These are phyloP conservation scores for Hyphopichia burtonii DNA, from an alignment of 1,139 yeast species.

Conservation along the genomic window DNA sequence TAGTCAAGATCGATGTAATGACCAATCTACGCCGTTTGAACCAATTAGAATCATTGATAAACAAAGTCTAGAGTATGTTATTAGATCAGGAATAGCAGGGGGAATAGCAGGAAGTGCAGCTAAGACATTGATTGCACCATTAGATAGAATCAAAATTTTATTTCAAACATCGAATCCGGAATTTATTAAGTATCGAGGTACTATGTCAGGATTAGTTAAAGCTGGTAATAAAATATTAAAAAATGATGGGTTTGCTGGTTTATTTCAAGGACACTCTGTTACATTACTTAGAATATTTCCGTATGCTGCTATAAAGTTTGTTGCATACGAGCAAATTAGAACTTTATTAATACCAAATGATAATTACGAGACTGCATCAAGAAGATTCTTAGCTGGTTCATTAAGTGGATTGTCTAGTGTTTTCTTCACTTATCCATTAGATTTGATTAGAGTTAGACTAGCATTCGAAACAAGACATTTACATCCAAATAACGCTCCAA, in stretches of 20 bases:
- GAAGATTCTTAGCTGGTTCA: slow-evolving; percentile 88
- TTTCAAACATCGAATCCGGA: slow-evolving; percentile 96
- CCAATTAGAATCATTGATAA: slow-evolving; percentile 45
- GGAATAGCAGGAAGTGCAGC: slow-evolving; percentile 97
- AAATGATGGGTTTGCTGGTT: slow-evolving; percentile 76
- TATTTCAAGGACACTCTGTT: slow-evolving; percentile 94
- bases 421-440: slow-evolving; percentile 88
- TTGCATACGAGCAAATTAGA: slow-evolving; percentile 94
- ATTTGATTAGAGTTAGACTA: slow-evolving; percentile 82
- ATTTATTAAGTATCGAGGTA: slow-evolving; percentile 76
- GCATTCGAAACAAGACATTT: slow-evolving; percentile 75
- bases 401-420: slow-evolving; percentile 86
- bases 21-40: slow-evolving; percentile 29
- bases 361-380: slow-evolving; percentile 70
- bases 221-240: slow-evolving; percentile 70
- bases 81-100: slow-evolving; percentile 88
- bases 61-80: slow-evolving; percentile 72
- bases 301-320: slow-evolving; percentile 95
- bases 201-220: slow-evolving; percentile 67
- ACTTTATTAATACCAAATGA: slow-evolving; percentile 73
- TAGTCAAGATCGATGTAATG: slow-evolving; percentile 12
- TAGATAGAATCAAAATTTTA: slow-evolving; percentile 89
- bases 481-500: slow-evolving; percentile 21
- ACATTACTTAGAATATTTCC: slow-evolving; percentile 91
- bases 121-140: slow-evolving; percentile 90